These are phyloP conservation scores for Fusarium mangiferae DNA, from an alignment of 2,329 filamentous ascomycete species.

Conservation along the genomic window DNA sequence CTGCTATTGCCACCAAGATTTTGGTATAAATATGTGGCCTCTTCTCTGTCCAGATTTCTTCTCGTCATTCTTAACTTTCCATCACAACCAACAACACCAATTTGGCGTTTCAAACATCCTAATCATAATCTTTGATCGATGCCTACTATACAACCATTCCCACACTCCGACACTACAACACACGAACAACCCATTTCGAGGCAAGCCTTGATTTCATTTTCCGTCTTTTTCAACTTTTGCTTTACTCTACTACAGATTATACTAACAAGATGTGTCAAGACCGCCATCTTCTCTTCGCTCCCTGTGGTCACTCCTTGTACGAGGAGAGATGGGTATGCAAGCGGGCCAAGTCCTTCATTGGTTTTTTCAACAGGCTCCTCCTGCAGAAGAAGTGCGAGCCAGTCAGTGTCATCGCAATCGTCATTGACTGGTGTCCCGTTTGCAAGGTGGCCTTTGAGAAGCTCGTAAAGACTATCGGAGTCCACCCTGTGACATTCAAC, in stretches of 20 bases:
- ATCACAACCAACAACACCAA: background rate
- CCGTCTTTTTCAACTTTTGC: background rate
- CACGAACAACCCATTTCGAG: background rate
- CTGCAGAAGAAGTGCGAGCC: background rate
- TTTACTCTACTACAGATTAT: background rate
- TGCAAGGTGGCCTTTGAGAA: background rate
- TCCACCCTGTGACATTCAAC: background rate
- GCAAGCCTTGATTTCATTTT: background rate
- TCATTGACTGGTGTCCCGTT: constrained; percentile 6
- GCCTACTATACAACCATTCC: background rate
- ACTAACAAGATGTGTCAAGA: constrained; percentile 5
- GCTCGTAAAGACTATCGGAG: background rate
- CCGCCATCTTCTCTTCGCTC: background rate
- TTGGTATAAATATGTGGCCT: background rate
- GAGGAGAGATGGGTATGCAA: background rate
- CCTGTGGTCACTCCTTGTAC: background rate
- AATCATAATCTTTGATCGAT: background rate
- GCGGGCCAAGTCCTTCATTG: background rate
- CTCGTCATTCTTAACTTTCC: background rate
- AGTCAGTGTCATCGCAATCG: background rate
- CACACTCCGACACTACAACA: background rate
- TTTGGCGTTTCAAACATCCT: background rate
- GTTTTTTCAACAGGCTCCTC: background rate
- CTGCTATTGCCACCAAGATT: background rate
- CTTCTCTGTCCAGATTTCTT: background rate